Evolutionary conservation across 176 grass and related monocot genomes (phyloP), one percentile per base, ranked within the genome.

Genomic region (Triticum monococcum): DNA sequence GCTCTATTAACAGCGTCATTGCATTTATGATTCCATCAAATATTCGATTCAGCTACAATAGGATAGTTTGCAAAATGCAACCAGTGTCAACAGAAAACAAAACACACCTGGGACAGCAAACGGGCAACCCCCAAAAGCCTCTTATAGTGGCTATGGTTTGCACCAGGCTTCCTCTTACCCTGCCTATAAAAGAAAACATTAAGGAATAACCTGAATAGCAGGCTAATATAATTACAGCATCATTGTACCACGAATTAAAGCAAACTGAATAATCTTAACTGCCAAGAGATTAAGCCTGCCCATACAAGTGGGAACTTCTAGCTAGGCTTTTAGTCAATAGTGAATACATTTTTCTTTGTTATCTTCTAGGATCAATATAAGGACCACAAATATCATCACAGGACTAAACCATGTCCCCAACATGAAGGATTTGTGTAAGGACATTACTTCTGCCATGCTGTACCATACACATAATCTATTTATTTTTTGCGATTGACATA

Each of bases 91-190:
- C 17, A 32, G 68, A 56, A 22, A 80, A 86, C 3, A 50, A 61
- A 72, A 84, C 66, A 10, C 30, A 95, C 96, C 93, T 95, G 68
- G 14, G 96, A 98, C 48, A 95, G 86, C 78, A 98, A 79, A 38
- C 93, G 91, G 10, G 93, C 93, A 63, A 90, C 36, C 41, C 96
- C 96, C 78, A 98, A 90, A 75, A 98, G 88, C 57, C 93, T 89
- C 72, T 94, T 79, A 78, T 95, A 83, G 57, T 89, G 85, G 43
- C 84, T 92, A 38, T 92, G 84, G 6, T 90, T 98, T 68, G 89
- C 52, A 54, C 88, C 82, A 72, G 74, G 81, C 65, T 86, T 86
- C 69, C 64, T 93, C 86, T 89, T 93, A 38, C 86, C 81, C 7
- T 88, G 86, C 89, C 94, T 89, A 37, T 37, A 80, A 87, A 89